phyloP scores from a whole-genome alignment of 495 filamentous ascomycete species.

The Neurospora sp. region DNA sequence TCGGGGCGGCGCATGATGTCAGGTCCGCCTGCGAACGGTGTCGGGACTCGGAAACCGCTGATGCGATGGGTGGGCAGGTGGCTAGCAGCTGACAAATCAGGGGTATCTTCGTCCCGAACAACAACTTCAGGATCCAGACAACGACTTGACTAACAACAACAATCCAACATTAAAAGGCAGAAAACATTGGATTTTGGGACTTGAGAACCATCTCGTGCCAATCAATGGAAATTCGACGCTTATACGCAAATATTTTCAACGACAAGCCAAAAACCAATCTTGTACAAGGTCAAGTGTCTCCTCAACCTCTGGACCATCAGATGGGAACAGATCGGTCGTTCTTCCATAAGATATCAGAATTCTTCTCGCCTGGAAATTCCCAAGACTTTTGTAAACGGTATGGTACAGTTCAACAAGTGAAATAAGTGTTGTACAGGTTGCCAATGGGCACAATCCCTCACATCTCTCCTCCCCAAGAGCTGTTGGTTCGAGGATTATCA shows the following conservation, averaged over 20 bases:
- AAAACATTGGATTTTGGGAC: neutral
- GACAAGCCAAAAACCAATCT: neutral
- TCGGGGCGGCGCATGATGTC: constrained; percentile 31
- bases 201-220: no score
- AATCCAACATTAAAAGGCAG: neutral
- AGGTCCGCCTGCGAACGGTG: constrained; percentile 6
- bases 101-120: neutral
- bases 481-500: neutral
- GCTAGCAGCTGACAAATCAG: constrained; percentile 10
- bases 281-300: neutral
- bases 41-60: neutral
- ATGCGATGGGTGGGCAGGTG: neutral
- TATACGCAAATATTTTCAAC: neutral
- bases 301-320: neutral
- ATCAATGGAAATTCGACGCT: neutral
- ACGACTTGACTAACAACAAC: neutral
- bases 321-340: neutral
- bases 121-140: neutral
- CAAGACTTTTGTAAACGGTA: neutral
- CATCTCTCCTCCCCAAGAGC: neutral
- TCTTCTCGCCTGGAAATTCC: neutral
- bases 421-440: neutral
- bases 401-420: neutral
- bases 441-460: neutral
- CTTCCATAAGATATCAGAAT: neutral